Evolutionary conservation across 2,329 filamentous ascomycete species (phyloP).

Genomic region (Orbilia blumenaviensis): DNA sequence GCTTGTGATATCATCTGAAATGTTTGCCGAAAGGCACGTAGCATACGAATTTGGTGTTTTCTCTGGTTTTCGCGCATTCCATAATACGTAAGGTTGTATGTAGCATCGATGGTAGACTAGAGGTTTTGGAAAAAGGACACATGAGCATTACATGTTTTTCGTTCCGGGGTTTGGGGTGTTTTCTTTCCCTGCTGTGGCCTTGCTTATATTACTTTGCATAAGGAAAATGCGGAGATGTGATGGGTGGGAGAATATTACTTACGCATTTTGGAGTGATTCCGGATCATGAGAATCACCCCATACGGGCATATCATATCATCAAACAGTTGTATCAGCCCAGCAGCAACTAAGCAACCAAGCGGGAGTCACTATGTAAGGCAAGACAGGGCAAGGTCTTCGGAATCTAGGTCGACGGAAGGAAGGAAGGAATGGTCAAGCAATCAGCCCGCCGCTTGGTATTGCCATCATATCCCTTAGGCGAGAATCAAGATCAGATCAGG

Average conservation of each 20-base stretch:
- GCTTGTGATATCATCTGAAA: conserved; percentile 52
- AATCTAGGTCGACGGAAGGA: not conserved
- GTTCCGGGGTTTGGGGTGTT: too few relatives aligned
- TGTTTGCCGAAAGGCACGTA: not conserved
- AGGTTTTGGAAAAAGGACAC: conserved; percentile 11
- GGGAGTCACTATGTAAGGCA: too few relatives aligned
- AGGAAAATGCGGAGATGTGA: not conserved
- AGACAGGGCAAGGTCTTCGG: too few relatives aligned
- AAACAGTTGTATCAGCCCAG: not conserved
- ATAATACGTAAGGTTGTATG: not conserved
- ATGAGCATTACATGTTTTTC: conserved; percentile 32
- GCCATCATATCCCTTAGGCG: conserved; percentile 24
- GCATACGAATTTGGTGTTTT: not conserved
- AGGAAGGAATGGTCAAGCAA: conserved; percentile 1
- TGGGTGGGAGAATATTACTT: not conserved
- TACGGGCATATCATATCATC: not conserved
- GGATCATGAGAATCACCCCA: conserved; percentile 46
- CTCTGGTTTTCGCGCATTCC: not conserved
- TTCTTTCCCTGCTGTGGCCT: conserved; percentile 9
- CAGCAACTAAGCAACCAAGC: too few relatives aligned
- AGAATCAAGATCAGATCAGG: conserved; percentile 1
- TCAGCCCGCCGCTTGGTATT: conserved; percentile 37
- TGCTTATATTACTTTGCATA: conserved; percentile 26
- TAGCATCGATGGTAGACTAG: not conserved
- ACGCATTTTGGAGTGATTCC: not conserved